Conservation (phyloP, 164 flowering plant species). For the grape (Vitis vinifera) region ASM3070453v1 NC_081811.1:22229001-22229500, state of each 20-base stretch:
- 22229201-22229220: constrained; percentile 61
- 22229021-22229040: constrained; percentile 52
- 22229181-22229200: constrained; percentile 53
- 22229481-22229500: constrained; percentile 49
- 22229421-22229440: constrained; percentile 63
- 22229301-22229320: constrained; percentile 86
- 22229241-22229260: constrained; percentile 81
- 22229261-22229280: constrained; percentile 18
- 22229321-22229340: constrained; percentile 45
- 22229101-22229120: constrained; percentile 49
- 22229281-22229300: constrained; percentile 52
- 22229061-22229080: constrained; percentile 16
- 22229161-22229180: constrained; percentile 67
- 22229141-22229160: constrained; percentile 33
- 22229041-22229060: constrained; percentile 44
- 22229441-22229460: constrained; percentile 31
- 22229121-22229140: constrained; percentile 67
- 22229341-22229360: constrained; percentile 78
- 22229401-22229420: constrained; percentile 52
- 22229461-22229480: constrained; percentile 41
- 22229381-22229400: constrained; percentile 49
- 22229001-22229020: constrained; percentile 59
- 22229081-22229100: constrained; percentile 3
- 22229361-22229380: constrained; percentile 68
- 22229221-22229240: constrained; percentile 85